Percentiles rank a stretch among this genome's conserved stretches.
Evolutionary conservation across 257 asterid species (phyloP).

Genomic region (Anisodus tanguticus): DNA sequence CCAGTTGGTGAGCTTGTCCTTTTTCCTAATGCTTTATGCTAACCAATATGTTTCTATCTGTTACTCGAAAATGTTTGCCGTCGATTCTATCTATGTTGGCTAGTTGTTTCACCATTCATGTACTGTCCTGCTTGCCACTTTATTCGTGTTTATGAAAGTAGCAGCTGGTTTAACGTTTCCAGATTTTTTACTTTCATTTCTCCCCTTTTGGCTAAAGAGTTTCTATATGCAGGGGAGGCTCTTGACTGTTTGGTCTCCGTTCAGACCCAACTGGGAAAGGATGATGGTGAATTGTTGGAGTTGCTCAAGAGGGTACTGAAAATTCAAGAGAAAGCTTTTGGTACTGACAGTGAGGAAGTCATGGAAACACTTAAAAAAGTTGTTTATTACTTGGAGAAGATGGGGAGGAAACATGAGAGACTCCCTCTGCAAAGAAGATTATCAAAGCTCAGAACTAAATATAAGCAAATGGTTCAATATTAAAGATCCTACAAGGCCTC

Average conservation of each 20-base stretch:
- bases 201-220: conserved; percentile 18
- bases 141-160: neutral
- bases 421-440: conserved; percentile 71
- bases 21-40: neutral
- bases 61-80: neutral
- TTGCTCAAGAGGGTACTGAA: conserved; percentile 75
- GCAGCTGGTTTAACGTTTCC: neutral
- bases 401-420: conserved; percentile 72
- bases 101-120: too few relatives aligned
- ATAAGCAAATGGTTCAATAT: conserved; percentile 50
- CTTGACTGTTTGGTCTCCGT: conserved; percentile 92
- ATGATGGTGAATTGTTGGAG: conserved; percentile 57
- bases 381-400: conserved; percentile 64
- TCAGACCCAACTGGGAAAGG: conserved; percentile 64
- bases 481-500: conserved; percentile 28
- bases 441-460: conserved; percentile 59
- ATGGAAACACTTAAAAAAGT: conserved; percentile 76
- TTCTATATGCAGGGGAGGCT: conserved; percentile 75
- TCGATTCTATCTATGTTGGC: too few relatives aligned
- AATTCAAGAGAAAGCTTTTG: conserved; percentile 81
- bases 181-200: conserved; percentile 24
- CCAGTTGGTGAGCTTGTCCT: conserved; percentile 75
- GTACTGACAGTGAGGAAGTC: conserved; percentile 72
- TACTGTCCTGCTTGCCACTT: too few relatives aligned
- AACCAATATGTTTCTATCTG: neutral